A percentile compares a stretch with the other conserved stretches of the same genome.
These are phyloP conservation scores for Hypoxylon sp. DNA, from an alignment of 2,329 filamentous ascomycete genomes.

Conservation along the genomic window DNA sequence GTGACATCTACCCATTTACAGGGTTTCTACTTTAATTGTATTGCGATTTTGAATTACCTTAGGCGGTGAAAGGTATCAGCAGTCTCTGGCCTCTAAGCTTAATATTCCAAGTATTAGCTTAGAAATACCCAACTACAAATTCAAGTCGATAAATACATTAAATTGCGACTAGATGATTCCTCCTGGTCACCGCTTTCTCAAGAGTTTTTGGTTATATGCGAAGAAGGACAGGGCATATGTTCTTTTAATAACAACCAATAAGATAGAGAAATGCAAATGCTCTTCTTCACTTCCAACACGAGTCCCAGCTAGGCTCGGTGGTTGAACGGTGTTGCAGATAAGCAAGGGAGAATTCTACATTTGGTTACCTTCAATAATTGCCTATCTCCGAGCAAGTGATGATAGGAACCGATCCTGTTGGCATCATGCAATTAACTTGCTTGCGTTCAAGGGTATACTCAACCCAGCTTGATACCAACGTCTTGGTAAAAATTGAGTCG, in stretches of 20 bases:
- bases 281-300: slow-evolving; percentile 1
- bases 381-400: neutral
- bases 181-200: neutral
- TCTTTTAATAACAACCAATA: neutral
- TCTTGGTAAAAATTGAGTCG: neutral
- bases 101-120: neutral
- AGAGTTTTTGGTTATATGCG: neutral
- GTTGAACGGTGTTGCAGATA: neutral
- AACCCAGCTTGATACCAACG: slow-evolving; percentile 8
- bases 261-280: neutral
- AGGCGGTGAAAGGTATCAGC: neutral
- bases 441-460: no score
- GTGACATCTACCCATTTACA: neutral
- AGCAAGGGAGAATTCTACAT: neutral
- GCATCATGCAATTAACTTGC: neutral
- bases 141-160: neutral
- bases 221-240: neutral
- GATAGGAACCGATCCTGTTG: no score
- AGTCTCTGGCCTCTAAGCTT: neutral
- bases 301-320: neutral
- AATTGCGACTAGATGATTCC: neutral
- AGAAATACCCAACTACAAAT: neutral
- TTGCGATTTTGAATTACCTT: neutral
- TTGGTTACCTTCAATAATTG: no score
- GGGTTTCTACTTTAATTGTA: neutral